Base-by-base conservation (phyloP, 768 basidiomycete species). In the Coprinopsis marcescibilis region DNA sequence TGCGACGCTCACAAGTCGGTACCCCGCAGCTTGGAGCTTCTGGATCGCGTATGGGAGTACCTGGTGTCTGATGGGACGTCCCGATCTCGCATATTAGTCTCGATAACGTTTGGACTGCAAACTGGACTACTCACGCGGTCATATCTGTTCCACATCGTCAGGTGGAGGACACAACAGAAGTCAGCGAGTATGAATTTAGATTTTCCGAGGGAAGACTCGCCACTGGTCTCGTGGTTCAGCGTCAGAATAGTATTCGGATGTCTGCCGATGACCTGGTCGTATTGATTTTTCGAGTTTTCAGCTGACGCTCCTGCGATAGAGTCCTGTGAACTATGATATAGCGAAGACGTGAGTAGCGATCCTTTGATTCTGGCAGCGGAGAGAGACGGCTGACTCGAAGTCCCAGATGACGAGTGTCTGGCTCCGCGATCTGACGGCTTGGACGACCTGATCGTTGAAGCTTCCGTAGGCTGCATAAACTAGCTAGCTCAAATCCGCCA, bases 161-260 rank as follows among this genome's bases (percentile, higher is more conserved):
- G 33, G 11, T 17, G 33, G n/a, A 20, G 24, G 24, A 25, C 4
- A 24, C 20, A 27, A n/a, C 21, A 13, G 21, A 29, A 33, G 8
- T 4, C 33, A 8, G 25, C 4, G 13, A 8, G 29, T 32, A 8
- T 32, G n/a, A 8, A 32, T 32, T 13, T 33, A 35, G 2, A 23
- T 15, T 10, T 23, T 36, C 35, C 21, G 23, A 38, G 12, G 29
- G n/a, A 12, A 27, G 23, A 53, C 53, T 38, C 51, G 69, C 69
- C 60, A 38, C 64, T 53, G 3, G 63, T 63, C 51, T 75, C 72
- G 47, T 75, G 73, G 50, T 71, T 73, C 38, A 75, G 58, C 0
- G 69, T 54, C 21, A 76, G 52, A 34, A 72, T 61, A 13, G 57
- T 71, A 36, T 46, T 57, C 8, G 69, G 71, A 39, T 63, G 63